Conservation (phyloP, 169 alveolate genomes). For the Plasmodium reichenowi region DNA sequence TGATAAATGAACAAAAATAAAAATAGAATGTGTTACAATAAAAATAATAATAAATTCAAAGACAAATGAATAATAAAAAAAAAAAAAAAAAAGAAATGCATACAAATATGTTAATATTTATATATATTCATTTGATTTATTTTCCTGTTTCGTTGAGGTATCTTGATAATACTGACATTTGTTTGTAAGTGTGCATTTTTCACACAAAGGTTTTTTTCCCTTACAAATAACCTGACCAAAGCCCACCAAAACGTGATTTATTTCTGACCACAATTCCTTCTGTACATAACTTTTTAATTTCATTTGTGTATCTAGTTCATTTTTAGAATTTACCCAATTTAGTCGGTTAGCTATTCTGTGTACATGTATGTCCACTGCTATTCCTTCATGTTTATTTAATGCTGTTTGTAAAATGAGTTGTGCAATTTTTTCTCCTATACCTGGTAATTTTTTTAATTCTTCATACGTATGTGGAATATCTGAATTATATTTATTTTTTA, state of each 20-base stretch:
- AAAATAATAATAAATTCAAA: no score
- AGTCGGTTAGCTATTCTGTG: conserved; percentile 91
- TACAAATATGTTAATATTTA: background rate
- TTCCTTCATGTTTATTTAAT: conserved; percentile 89
- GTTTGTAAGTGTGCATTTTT: conserved; percentile 43
- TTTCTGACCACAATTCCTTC: conserved; percentile 90
- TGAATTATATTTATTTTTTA: conserved; percentile 89
- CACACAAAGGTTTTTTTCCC: conserved; percentile 80
- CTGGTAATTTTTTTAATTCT: conserved; percentile 92
- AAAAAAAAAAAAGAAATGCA: no score
- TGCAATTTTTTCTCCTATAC: conserved; percentile 97
- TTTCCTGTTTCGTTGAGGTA: conserved; percentile 1
- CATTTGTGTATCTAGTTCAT: conserved; percentile 92
- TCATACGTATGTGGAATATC: conserved; percentile 92
- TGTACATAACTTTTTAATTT: conserved; percentile 92
- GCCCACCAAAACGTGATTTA: conserved; percentile 95
- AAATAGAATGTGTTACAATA: no score
- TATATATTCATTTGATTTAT: background rate
- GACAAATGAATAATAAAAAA: no score
- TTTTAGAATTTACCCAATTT: conserved; percentile 93
- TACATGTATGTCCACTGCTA: conserved; percentile 95
- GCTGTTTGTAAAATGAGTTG: conserved; percentile 92
- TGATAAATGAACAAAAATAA: no score
- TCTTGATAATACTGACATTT: conserved; percentile 54
- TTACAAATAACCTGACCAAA: conserved; percentile 96